These are phyloP conservation scores for Puccinia sorghi DNA, from an alignment of 1,284 basidiomycete species.

Conservation along the genomic window DNA sequence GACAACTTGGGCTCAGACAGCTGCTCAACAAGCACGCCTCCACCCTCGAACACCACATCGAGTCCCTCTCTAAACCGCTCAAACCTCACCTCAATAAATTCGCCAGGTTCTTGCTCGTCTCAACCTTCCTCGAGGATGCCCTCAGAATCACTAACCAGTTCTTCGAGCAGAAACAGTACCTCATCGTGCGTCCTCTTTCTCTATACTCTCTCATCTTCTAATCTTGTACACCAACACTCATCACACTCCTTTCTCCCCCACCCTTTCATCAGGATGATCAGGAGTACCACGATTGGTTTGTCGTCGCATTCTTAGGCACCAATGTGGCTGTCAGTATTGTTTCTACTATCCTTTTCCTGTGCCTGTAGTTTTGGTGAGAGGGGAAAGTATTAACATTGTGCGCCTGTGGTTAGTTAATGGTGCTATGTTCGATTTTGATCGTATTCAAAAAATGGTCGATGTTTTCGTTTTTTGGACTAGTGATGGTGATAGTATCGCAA, in stretches of 20 bases:
- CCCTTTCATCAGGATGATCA: conserved; percentile 11
- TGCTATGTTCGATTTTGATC: conserved; percentile 34
- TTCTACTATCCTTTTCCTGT: not conserved
- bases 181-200: conserved; percentile 3
- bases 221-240: not conserved
- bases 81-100: conserved; percentile 38
- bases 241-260: not conserved
- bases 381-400: not conserved
- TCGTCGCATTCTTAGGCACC: not conserved
- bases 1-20: too few relatives aligned
- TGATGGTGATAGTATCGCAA: conserved; percentile 19
- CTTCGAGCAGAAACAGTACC: conserved; percentile 18
- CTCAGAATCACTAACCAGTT: conserved; percentile 32
- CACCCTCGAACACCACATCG: not conserved
- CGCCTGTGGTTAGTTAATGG: conserved; percentile 14
- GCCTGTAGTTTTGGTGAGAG: not conserved
- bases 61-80: conserved; percentile 5
- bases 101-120: conserved; percentile 36
- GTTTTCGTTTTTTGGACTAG: not conserved
- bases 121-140: conserved; percentile 34
- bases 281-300: conserved; percentile 15
- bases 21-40: too few relatives aligned
- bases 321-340: conserved; percentile 20
- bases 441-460: conserved; percentile 33
- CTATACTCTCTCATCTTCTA: not conserved